These are phyloP conservation scores for Penicillium frequentans DNA, from an alignment of 2,329 filamentous ascomycete genomes.

Conservation along the genomic window DNA sequence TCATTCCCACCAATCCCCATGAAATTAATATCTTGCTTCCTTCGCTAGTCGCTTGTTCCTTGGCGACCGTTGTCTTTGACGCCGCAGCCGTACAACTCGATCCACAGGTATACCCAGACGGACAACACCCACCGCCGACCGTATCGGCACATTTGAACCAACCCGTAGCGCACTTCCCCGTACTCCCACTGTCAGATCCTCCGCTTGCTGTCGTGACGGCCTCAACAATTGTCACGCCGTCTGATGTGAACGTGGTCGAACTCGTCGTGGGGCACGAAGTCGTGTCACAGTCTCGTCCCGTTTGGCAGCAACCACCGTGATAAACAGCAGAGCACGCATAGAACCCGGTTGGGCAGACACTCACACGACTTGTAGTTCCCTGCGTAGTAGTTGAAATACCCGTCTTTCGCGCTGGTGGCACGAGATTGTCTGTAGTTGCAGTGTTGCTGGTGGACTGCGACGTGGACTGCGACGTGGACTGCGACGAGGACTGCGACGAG, in stretches of 20 bases:
- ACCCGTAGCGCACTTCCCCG: conserved; percentile 66
- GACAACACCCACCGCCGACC: conserved; percentile 80
- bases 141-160: conserved; percentile 72
- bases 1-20: neutral
- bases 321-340: conserved; percentile 86
- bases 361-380: conserved; percentile 27
- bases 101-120: conserved; percentile 72
- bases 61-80: conserved; percentile 54
- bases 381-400: conserved; percentile 37
- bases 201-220: conserved; percentile 45
- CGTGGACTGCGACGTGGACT: conserved; percentile 17
- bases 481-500: conserved; percentile 17
- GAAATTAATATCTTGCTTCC: neutral
- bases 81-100: conserved; percentile 66
- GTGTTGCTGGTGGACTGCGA: conserved; percentile 28
- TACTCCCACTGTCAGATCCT: conserved; percentile 20
- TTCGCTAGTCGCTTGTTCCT: conserved; percentile 27
- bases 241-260: conserved; percentile 64
- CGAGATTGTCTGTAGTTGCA: conserved; percentile 37
- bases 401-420: conserved; percentile 41
- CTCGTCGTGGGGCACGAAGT: conserved; percentile 72
- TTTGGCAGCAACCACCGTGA: conserved; percentile 81
- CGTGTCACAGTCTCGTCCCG: conserved; percentile 78
- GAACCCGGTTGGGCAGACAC: conserved; percentile 79
- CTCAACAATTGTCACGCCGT: conserved; percentile 70